A percentile compares a stretch with the other conserved stretches of the same genome.
Conservation (phyloP, 2,329 filamentous ascomycete genomes). For the Neospermospora avenae region DNA sequence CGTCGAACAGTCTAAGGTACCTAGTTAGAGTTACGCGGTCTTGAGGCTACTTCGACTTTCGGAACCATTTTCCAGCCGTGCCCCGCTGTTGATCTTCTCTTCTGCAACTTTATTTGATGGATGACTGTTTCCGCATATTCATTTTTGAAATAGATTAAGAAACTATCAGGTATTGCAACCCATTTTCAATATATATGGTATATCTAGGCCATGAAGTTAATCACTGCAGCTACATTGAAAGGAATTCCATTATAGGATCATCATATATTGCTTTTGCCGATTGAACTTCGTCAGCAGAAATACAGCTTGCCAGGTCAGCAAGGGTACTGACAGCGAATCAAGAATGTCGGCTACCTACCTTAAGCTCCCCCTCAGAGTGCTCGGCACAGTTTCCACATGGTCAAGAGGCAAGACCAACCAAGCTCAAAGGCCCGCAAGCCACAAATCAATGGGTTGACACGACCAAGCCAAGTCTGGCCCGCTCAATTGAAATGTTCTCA, state of each 20-base stretch:
- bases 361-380: background rate
- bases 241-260: no score
- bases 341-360: background rate
- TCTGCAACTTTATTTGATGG: background rate
- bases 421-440: background rate
- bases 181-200: no score
- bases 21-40: no score
- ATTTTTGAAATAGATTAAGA: background rate
- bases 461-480: background rate
- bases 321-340: background rate
- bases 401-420: background rate
- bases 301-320: background rate
- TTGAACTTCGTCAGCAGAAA: background rate
- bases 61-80: background rate
- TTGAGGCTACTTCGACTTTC: no score
- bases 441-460: background rate
- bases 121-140: background rate
- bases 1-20: no score
- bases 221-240: no score
- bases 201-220: no score
- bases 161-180: no score
- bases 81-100: background rate
- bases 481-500: no score
- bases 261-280: background rate
- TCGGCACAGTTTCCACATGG: background rate